Base-by-base conservation (phyloP, 331 rosid genomes). In the Ulmus americana region DNA sequence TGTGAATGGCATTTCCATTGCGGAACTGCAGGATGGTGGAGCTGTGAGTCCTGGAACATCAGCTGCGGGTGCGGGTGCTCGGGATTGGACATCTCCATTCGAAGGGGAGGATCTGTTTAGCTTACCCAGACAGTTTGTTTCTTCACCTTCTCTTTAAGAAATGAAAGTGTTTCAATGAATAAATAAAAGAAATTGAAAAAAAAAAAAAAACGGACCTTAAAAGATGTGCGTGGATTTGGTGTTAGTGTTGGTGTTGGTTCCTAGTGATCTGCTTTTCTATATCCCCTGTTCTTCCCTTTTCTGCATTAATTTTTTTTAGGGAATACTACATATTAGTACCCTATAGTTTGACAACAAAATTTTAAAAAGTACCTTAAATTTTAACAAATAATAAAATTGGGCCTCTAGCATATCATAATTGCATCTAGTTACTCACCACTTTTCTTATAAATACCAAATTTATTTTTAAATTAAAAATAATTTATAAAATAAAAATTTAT, bases 81-180 rank as follows among this genome's bases (percentile, higher is more conserved):
- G 91, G 69, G 97, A 88, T 49, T 94, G 99, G 99, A 82, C 90
- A 28, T 90, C 97, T 65, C 95, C 99, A 5, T 94, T 94, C 15
- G 97, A 90, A 87, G 99, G 94, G 77, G 92, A 87, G 68, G 99
- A 90, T 87, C 85, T 94, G 70, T 94, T 94, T 78, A 87, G 91
- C 72, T 82, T 84, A 79, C 87, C 99, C 38, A 90, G 99, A 82
- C 91, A 86, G 91, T 87, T 81, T 90, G 99, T 94, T 78, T 94
- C 91, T 79, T 90, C 97, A 74, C 96, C 96, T 64, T 79, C 95
- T 61, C 95, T 78, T 69, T 90, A 81, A 80, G 84, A 12, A 82
- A 59, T 74, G 65, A 55, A 79, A 77, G 77, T 72, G 73, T 50
- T 63, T 75, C 76, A 71, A 85, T 78, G 76, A 82, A 89, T 80